Conservation (phyloP, 2,329 filamentous ascomycete species). For the Botrytis hyacinthi region DNA sequence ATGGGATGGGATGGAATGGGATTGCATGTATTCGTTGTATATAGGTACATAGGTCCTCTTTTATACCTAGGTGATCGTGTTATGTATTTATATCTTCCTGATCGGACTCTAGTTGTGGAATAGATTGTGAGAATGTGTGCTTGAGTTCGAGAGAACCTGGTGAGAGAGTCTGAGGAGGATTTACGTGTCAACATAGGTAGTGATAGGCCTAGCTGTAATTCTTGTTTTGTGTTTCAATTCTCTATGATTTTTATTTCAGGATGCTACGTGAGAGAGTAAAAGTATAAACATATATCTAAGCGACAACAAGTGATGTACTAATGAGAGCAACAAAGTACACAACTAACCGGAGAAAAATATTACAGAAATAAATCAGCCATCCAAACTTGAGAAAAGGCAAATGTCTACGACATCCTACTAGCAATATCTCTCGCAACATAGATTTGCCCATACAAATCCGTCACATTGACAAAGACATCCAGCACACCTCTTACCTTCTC, state of each 20-base stretch:
- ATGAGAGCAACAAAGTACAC: not conserved
- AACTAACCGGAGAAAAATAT: not conserved
- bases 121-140: not conserved
- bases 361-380: not conserved
- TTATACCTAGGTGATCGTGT: not conserved
- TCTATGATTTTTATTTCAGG: not conserved
- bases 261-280: not conserved
- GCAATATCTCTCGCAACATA: slow-evolving; percentile 23
- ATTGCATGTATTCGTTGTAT: not conserved
- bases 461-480: slow-evolving; percentile 20
- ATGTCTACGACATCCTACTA: not conserved
- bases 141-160: not conserved
- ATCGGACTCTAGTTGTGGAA: not conserved
- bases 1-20: no score
- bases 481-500: not conserved
- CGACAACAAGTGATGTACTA: not conserved
- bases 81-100: not conserved
- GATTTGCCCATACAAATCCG: slow-evolving; percentile 24
- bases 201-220: not conserved
- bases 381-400: not conserved
- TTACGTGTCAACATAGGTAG: not conserved
- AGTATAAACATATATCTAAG: not conserved
- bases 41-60: not conserved
- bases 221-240: not conserved
- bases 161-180: not conserved